These are phyloP conservation scores for Apiospora phragmitis DNA, from an alignment of 2,329 filamentous ascomycete genomes.

Conservation along the genomic window DNA sequence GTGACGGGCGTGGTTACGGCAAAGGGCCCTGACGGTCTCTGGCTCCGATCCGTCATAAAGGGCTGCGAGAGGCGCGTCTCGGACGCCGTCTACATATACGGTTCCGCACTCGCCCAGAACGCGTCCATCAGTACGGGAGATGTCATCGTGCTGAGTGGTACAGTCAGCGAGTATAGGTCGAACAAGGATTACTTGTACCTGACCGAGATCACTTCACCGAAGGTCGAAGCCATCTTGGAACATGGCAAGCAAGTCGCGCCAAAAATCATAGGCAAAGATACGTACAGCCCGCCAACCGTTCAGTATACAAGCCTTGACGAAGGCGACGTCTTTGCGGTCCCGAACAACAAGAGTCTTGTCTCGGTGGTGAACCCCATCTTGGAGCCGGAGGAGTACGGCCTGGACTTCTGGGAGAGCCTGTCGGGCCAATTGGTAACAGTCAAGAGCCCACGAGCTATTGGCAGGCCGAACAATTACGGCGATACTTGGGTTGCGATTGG, in stretches of 20 bases:
- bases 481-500: conserved; percentile 71
- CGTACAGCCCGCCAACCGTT: conserved; percentile 57
- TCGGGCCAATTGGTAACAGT: conserved; percentile 68
- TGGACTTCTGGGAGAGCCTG: conserved; percentile 75
- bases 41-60: conserved; percentile 59
- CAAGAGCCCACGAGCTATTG: conserved; percentile 54
- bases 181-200: conserved; percentile 59
- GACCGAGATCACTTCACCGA: conserved; percentile 61
- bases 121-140: conserved; percentile 58
- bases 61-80: conserved; percentile 59
- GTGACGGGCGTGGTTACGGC: conserved; percentile 67
- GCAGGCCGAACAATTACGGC: conserved; percentile 63
- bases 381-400: conserved; percentile 60
- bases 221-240: conserved; percentile 53
- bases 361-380: conserved; percentile 61
- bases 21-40: conserved; percentile 62
- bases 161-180: conserved; percentile 58
- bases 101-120: conserved; percentile 48
- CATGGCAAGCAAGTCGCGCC: conserved; percentile 55
- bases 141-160: conserved; percentile 59
- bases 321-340: conserved; percentile 65
- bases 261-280: conserved; percentile 61
- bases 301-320: conserved; percentile 62
- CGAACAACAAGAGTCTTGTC: conserved; percentile 60
- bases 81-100: conserved; percentile 67